Percentiles rank a stretch among this genome's conserved stretches.
Evolutionary conservation across 1,284 basidiomycete species (phyloP).

Genomic region (Moesziomyces sp.): DNA sequence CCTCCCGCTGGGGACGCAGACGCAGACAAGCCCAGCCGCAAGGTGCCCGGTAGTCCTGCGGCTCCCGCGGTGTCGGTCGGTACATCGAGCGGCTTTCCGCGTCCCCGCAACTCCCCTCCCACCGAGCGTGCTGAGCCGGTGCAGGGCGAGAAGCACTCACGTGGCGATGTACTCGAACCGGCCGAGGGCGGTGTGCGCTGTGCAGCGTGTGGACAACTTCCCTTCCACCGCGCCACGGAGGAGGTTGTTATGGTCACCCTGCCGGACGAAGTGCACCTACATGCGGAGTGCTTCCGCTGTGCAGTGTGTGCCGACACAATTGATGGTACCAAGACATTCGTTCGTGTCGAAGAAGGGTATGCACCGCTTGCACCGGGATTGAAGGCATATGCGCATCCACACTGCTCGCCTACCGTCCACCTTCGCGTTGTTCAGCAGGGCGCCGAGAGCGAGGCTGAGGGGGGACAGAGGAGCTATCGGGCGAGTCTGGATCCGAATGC

Average conservation of each 20-base stretch:
- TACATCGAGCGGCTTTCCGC: slow-evolving; percentile 30
- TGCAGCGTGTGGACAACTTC: slow-evolving; percentile 28
- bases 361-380: slow-evolving; percentile 1
- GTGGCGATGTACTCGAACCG: slow-evolving; percentile 9
- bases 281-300: slow-evolving; percentile 56
- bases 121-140: slow-evolving; percentile 1
- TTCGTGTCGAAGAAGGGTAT: slow-evolving; percentile 17
- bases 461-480: slow-evolving; percentile 17
- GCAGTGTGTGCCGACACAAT: slow-evolving; percentile 35
- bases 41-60: slow-evolving; percentile 27
- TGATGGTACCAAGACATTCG: slow-evolving; percentile 42
- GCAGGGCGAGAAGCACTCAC: slow-evolving; percentile 11
- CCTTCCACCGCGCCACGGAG: slow-evolving; percentile 21
- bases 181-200: slow-evolving; percentile 22
- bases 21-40: not conserved
- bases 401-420: slow-evolving; percentile 21
- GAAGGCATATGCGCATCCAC: slow-evolving; percentile 32
- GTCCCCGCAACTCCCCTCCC: slow-evolving; percentile 20
- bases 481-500: slow-evolving; percentile 17
- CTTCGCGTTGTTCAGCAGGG: slow-evolving; percentile 6
- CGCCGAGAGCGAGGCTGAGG: not conserved
- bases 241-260: slow-evolving; percentile 53
- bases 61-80: too few species aligned
- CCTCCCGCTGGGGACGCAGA: too few species aligned
- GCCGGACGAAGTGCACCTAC: slow-evolving; percentile 22